Conservation (phyloP, 257 asterid genomes). For the Jasminum sambac region DNA sequence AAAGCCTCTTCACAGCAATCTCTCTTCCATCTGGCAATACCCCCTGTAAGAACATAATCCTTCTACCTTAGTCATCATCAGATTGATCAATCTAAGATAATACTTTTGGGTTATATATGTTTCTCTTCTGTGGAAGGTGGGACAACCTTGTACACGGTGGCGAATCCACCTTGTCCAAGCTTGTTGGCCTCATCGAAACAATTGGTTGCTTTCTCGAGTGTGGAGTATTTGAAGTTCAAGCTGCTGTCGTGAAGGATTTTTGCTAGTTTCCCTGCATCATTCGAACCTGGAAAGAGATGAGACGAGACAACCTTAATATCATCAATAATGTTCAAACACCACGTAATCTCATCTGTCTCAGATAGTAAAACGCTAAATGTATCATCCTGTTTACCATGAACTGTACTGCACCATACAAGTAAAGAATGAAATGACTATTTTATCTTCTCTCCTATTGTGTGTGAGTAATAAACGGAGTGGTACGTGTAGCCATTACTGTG, state of each 20-base stretch:
- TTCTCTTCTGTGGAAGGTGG: too few relatives aligned
- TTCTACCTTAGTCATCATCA: neutral
- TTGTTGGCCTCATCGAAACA: constrained; percentile 76
- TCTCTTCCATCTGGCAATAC: constrained; percentile 87
- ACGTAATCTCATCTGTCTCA: too few relatives aligned
- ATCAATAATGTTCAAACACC: too few relatives aligned
- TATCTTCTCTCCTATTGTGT: too few relatives aligned
- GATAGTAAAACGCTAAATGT: too few relatives aligned
- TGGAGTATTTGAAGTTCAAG: constrained; percentile 85
- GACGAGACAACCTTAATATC: too few relatives aligned
- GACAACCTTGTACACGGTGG: constrained; percentile 79
- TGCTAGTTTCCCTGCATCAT: constrained; percentile 57
- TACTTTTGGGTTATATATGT: neutral
- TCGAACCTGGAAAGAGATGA: constrained; percentile 35
- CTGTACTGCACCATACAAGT: too few relatives aligned
- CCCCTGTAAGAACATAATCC: constrained; percentile 44
- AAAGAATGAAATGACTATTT: too few relatives aligned
- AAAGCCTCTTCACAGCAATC: constrained; percentile 91
- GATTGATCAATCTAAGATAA: neutral
- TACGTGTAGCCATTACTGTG: too few relatives aligned
- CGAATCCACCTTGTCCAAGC: constrained; percentile 96
- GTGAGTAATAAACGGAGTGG: too few relatives aligned
- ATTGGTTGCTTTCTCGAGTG: constrained; percentile 83
- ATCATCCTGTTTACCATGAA: too few relatives aligned
- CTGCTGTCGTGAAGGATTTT: constrained; percentile 77